Evolutionary conservation across 768 basidiomycete species (phyloP).

Genomic region (Trametes villosa): DNA sequence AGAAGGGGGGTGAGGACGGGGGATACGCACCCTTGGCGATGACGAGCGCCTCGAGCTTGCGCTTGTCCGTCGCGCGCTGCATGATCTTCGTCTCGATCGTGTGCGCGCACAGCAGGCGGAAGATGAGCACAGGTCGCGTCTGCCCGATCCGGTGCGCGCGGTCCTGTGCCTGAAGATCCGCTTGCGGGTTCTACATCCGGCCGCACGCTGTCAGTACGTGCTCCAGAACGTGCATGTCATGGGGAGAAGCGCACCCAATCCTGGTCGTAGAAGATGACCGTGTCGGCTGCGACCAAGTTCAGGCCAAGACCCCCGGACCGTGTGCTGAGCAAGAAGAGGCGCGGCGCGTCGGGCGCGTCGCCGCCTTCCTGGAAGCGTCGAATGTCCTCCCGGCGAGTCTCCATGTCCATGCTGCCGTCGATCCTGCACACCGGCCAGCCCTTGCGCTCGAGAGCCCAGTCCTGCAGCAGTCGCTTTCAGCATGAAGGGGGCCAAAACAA

Average conservation of each 20-base stretch:
- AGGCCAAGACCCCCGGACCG: constrained; percentile 81
- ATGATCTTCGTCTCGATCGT: constrained; percentile 94
- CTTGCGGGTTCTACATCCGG: constrained; percentile 78
- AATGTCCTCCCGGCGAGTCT: constrained; percentile 86
- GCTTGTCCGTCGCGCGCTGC: constrained; percentile 83
- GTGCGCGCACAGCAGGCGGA: constrained; percentile 83
- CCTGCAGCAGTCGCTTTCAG: constrained; percentile 51
- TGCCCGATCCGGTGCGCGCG: constrained; percentile 97
- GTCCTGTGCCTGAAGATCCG: constrained; percentile 96
- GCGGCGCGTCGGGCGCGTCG: constrained; percentile 62
- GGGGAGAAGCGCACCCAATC: constrained; percentile 71
- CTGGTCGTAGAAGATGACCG: constrained; percentile 92
- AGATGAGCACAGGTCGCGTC: constrained; percentile 87
- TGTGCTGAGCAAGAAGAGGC: constrained; percentile 80
- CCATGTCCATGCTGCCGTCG: constrained; percentile 84
- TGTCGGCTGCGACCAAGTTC: constrained; percentile 82
- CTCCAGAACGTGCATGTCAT: background rate
- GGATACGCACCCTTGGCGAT: constrained; percentile 78
- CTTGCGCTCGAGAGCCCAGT: constrained; percentile 89
- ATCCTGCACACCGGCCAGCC: constrained; percentile 87
- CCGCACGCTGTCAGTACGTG: background rate
- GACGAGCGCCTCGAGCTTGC: constrained; percentile 91
- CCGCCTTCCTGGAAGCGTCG: constrained; percentile 78
- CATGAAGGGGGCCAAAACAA: too few relatives aligned
- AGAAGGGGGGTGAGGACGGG: background rate